Percentiles rank a stretch among this genome's conserved stretches.
Conservation (phyloP, 179 eudicot genomes). For the Amaranthus tricolor region DNA sequence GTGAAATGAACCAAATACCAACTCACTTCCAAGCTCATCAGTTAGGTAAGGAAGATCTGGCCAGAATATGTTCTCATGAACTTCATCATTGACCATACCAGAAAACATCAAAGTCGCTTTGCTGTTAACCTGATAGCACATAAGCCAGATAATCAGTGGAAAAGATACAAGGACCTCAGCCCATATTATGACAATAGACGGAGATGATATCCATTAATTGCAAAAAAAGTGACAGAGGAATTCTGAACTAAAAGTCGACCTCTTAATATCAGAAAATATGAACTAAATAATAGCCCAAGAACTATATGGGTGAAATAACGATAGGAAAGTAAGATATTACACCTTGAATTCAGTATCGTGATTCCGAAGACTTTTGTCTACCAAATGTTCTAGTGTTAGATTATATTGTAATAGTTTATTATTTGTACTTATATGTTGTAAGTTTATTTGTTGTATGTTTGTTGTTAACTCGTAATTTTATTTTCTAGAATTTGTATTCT, state of each 20-base stretch:
- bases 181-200: not conserved
- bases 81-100: constrained; percentile 54
- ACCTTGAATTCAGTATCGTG: no score
- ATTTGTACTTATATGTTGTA: no score
- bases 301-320: no score
- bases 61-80: constrained; percentile 87
- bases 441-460: no score
- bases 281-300: no score
- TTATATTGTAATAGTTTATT: no score
- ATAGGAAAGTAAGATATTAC: no score
- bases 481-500: no score
- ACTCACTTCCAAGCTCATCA: constrained; percentile 96
- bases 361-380: no score
- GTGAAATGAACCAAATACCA: constrained; percentile 22
- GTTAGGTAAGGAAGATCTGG: constrained; percentile 90
- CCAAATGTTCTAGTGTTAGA: no score
- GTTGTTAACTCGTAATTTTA: no score
- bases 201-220: constrained; percentile 1
- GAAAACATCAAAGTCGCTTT: constrained; percentile 86
- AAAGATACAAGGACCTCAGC: constrained; percentile 9
- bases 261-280: not conserved
- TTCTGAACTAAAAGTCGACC: not conserved
- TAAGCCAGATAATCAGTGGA: constrained; percentile 10
- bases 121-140: constrained; percentile 63
- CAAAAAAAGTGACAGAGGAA: not conserved